These are phyloP conservation scores for Rhizopus sp. DNA, from an alignment of 371 early-diverging fungal species.

Conservation along the genomic window DNA sequence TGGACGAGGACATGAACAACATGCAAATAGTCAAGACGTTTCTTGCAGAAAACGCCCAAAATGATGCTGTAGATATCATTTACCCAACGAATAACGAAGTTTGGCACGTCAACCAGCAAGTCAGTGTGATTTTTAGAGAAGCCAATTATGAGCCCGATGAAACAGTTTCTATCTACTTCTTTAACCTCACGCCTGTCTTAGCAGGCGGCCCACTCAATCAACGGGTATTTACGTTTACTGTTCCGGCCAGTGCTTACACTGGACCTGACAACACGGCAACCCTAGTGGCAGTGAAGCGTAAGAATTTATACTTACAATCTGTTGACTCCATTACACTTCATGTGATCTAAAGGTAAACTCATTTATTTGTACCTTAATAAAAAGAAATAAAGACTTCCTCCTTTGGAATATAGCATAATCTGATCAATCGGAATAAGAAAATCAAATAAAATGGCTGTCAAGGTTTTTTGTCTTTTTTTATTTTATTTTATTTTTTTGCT, in stretches of 20 bases:
- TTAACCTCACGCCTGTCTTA: constrained; percentile 15
- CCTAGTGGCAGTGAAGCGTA: constrained; percentile 34
- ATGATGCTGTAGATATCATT: constrained; percentile 26
- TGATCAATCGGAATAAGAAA: too few species aligned
- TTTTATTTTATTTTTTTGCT: neutral
- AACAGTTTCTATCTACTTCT: constrained; percentile 37
- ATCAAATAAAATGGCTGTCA: too few species aligned
- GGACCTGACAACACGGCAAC: constrained; percentile 23
- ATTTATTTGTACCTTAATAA: too few species aligned
- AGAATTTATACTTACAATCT: constrained; percentile 22
- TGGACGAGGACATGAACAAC: too few species aligned
- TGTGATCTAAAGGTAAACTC: constrained; percentile 4
- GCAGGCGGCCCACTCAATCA: constrained; percentile 30
- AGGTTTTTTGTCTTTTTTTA: neutral
- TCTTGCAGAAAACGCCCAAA: too few species aligned
- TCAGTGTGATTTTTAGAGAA: constrained; percentile 25
- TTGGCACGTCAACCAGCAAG: constrained; percentile 40
- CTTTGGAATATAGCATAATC: too few species aligned
- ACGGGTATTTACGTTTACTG: constrained; percentile 27
- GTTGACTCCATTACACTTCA: constrained; percentile 31
- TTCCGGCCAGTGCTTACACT: constrained; percentile 28
- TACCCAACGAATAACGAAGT: constrained; percentile 30
- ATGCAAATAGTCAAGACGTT: too few species aligned
- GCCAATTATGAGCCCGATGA: constrained; percentile 3
- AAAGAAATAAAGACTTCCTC: too few species aligned